Evolutionary conservation across 495 filamentous ascomycete species (phyloP).

Genomic region (Barbatosphaeria neglecta): DNA sequence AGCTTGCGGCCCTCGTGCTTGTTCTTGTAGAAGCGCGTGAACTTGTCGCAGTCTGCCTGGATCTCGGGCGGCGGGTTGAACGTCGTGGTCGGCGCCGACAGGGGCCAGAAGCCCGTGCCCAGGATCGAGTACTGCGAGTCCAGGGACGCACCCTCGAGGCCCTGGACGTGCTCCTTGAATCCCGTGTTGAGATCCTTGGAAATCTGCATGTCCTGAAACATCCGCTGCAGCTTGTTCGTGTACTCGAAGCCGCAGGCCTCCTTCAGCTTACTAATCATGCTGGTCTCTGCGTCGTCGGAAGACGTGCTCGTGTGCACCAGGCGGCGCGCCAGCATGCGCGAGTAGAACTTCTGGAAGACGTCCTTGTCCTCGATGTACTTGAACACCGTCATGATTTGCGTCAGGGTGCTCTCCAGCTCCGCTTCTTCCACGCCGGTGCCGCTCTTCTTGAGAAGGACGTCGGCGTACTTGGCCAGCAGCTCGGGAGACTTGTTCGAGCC

Average conservation of each 20-base stretch:
- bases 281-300: slow-evolving; percentile 94
- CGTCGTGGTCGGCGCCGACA: slow-evolving; percentile 69
- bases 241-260: slow-evolving; percentile 98
- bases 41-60: slow-evolving; percentile 73
- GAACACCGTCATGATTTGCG: slow-evolving; percentile 99
- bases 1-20: slow-evolving; percentile 96
- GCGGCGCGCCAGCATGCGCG: slow-evolving; percentile 88
- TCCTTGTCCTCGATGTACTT: slow-evolving; percentile 99
- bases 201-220: slow-evolving; percentile 99
- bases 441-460: slow-evolving; percentile 85
- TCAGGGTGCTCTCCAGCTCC: slow-evolving; percentile 78
- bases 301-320: slow-evolving; percentile 89
- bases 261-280: slow-evolving; percentile 99
- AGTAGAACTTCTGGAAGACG: slow-evolving; percentile 99
- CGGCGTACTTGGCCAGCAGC: slow-evolving; percentile 90
- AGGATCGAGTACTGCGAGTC: slow-evolving; percentile 80
- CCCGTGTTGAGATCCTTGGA: slow-evolving; percentile 88
- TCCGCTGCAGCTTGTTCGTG: slow-evolving; percentile 97
- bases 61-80: slow-evolving; percentile 83
- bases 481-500: slow-evolving; percentile 90
- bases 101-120: slow-evolving; percentile 95
- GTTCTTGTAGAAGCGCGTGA: slow-evolving; percentile 81
- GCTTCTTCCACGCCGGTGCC: slow-evolving; percentile 83
- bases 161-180: slow-evolving; percentile 54
- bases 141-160: slow-evolving; percentile 31